Evolutionary conservation across 192 early-diverging fungal species (phyloP).

Genomic region (Linnemannia exigua): DNA sequence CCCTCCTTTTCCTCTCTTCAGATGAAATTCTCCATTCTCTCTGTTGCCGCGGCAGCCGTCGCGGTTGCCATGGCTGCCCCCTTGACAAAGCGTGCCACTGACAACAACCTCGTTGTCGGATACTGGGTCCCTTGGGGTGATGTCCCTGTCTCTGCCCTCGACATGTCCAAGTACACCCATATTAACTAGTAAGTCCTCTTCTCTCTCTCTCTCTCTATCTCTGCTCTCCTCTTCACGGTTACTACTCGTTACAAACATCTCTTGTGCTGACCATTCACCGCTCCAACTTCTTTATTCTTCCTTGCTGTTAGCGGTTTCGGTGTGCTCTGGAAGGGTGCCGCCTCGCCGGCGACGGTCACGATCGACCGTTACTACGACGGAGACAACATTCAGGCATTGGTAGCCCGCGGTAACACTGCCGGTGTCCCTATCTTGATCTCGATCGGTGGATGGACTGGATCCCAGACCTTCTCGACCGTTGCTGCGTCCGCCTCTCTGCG

Average conservation of each 20-base stretch:
- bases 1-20: background rate
- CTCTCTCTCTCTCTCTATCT: background rate
- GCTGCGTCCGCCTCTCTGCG: constrained; percentile 61
- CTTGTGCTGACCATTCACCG: too few species aligned
- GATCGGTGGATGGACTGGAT: constrained; percentile 84
- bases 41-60: constrained; percentile 22
- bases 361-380: constrained; percentile 53
- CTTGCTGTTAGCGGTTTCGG: constrained; percentile 26
- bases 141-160: constrained; percentile 29
- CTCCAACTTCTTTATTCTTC: background rate
- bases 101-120: constrained; percentile 35
- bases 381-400: constrained; percentile 17
- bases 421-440: constrained; percentile 64
- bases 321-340: constrained; percentile 31
- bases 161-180: constrained; percentile 49
- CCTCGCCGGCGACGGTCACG: constrained; percentile 14
- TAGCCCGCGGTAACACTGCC: constrained; percentile 26
- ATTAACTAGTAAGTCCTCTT: constrained; percentile 44
- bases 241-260: background rate
- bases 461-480: constrained; percentile 71
- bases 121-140: constrained; percentile 52
- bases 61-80: constrained; percentile 18
- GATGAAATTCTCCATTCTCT: constrained; percentile 36
- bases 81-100: constrained; percentile 20
- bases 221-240: background rate